Evolutionary conservation across 257 asterid genomes (phyloP), one percentile per base, ranked within the genome.

Genomic region (Orobanche coerulescens): DNA sequence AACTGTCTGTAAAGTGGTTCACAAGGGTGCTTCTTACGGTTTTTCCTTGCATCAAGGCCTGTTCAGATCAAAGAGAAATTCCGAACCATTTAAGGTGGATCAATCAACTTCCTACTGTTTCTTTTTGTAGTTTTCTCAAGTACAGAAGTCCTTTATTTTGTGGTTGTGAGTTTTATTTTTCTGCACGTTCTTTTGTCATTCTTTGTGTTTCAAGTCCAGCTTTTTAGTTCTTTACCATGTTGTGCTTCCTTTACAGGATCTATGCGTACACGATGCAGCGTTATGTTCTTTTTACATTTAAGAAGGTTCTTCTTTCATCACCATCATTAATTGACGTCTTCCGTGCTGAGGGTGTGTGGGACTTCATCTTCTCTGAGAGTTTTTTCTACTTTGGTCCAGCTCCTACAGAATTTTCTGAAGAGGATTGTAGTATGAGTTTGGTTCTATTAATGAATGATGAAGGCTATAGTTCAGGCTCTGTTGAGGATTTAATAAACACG

Each of bases 271-370:
- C 77, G 14, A 72, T 92, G 84, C 98, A 92, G 78, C 87, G 57
- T 56, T 69, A 69, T 78, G 86, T 79, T 74, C 85, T 88, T 67
- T 77, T 75, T 65, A 79, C 82, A 46, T 86, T 88, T 79, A 76
- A 78, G 79, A 84, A 81, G 73, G 83, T 84, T 74, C 91, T 93
- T 74, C 73, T 51, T 57, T 73, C 79, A 50, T 79, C 83, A 65
- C 90, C 98, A 36, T 70, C 91, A 22, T 73, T 85, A 68, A 66
- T 93, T 56, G 86, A 82, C 60, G 86, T 93, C 72, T 86, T 93
- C 80, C 97, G 95, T 46, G 78, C 78, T 53, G 98, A 93, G 80
- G 90, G 95, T 58, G 91, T 85, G 64, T 93, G 97, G 96, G 97
- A 88, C 80, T 88, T 92, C 54, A 83, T 93, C 75, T 88, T 93